A percentile compares a stretch with the other conserved stretches of the same genome.
Evolutionary conservation across 345 rosid species (phyloP).

Genomic region (Turritis glabra): DNA sequence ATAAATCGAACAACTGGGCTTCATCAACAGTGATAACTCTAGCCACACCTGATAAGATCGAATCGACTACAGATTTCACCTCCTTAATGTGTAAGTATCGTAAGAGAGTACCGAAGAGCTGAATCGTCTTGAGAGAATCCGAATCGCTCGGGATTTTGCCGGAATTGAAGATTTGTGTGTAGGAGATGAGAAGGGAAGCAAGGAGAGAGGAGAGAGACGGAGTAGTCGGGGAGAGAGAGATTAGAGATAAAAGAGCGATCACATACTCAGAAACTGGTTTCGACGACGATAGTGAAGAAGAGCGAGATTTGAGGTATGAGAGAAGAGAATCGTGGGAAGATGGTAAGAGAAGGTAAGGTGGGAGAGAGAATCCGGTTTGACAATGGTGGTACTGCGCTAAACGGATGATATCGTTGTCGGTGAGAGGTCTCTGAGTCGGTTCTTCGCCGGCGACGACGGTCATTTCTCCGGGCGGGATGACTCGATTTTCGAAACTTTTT

Average conservation of each 20-base stretch:
- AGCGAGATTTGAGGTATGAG: slow-evolving; percentile 56
- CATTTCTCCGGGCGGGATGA: slow-evolving; percentile 34
- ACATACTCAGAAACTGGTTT: slow-evolving; percentile 58
- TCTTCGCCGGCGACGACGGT: slow-evolving; percentile 27
- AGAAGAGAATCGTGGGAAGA: slow-evolving; percentile 52
- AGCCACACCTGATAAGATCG: slow-evolving; percentile 36
- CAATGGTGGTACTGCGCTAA: slow-evolving; percentile 52
- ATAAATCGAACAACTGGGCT: slow-evolving; percentile 68
- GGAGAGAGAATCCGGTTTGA: slow-evolving; percentile 42
- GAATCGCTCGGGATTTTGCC: slow-evolving; percentile 58
- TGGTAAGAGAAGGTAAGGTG: slow-evolving; percentile 53
- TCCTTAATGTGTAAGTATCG: slow-evolving; percentile 41
- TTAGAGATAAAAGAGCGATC: slow-evolving; percentile 58
- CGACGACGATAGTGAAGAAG: slow-evolving; percentile 57
- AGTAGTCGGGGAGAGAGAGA: slow-evolving; percentile 53
- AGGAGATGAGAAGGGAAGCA: slow-evolving; percentile 60
- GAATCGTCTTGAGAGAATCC: slow-evolving; percentile 61
- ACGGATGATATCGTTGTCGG: slow-evolving; percentile 55
- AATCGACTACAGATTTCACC: slow-evolving; percentile 45
- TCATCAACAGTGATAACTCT: slow-evolving; percentile 52
- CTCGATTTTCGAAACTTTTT: slow-evolving; percentile 1
- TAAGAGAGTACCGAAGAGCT: slow-evolving; percentile 52
- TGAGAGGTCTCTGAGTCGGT: slow-evolving; percentile 38
- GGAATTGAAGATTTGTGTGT: slow-evolving; percentile 52
- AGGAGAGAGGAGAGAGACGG: slow-evolving; percentile 56